phyloP scores from a whole-genome alignment of 2,329 filamentous ascomycete species.

The Xylariaceae sp. region DNA sequence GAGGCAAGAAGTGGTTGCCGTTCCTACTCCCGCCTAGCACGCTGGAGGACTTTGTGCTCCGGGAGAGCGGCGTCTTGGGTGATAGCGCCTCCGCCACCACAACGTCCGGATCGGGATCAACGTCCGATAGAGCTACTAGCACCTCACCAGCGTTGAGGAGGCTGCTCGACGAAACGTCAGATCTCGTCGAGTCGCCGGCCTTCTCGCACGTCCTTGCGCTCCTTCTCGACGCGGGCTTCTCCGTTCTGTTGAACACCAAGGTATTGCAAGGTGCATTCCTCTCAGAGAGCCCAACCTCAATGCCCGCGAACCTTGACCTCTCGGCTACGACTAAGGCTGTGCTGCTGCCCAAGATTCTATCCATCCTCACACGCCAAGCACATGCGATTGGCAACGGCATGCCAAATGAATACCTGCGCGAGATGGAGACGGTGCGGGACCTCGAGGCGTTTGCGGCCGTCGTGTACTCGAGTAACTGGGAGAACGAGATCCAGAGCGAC shows the following conservation, averaged over 20 bases:
- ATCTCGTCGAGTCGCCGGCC: slow-evolving; percentile 88
- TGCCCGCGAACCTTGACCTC: slow-evolving; percentile 1
- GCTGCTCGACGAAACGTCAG: slow-evolving; percentile 90
- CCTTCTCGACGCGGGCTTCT: slow-evolving; percentile 84
- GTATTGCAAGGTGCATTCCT: slow-evolving; percentile 74
- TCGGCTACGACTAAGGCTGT: slow-evolving; percentile 36
- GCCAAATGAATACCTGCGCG: slow-evolving; percentile 65
- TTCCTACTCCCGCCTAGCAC: slow-evolving; percentile 77
- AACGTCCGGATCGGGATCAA: slow-evolving; percentile 12
- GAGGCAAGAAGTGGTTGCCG: slow-evolving; percentile 67
- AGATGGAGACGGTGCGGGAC: slow-evolving; percentile 72
- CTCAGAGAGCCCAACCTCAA: slow-evolving; percentile 39
- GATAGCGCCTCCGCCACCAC: slow-evolving; percentile 39
- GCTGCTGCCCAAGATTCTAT: slow-evolving; percentile 81
- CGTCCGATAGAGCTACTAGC: slow-evolving; percentile 23
- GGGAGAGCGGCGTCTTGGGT: slow-evolving; percentile 74
- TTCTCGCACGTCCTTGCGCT: slow-evolving; percentile 83
- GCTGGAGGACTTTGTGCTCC: slow-evolving; percentile 78
- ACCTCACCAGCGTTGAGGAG: slow-evolving; percentile 63
- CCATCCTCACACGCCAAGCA: slow-evolving; percentile 85
- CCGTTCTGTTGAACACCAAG: slow-evolving; percentile 76
- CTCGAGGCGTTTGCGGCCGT: slow-evolving; percentile 82
- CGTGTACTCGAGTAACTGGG: slow-evolving; percentile 82
- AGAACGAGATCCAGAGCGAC: slow-evolving; percentile 57
- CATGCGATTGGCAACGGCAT: slow-evolving; percentile 80